phyloP scores from a whole-genome alignment of 1,284 basidiomycete genomes.

The Trametes hirsuta region DNA sequence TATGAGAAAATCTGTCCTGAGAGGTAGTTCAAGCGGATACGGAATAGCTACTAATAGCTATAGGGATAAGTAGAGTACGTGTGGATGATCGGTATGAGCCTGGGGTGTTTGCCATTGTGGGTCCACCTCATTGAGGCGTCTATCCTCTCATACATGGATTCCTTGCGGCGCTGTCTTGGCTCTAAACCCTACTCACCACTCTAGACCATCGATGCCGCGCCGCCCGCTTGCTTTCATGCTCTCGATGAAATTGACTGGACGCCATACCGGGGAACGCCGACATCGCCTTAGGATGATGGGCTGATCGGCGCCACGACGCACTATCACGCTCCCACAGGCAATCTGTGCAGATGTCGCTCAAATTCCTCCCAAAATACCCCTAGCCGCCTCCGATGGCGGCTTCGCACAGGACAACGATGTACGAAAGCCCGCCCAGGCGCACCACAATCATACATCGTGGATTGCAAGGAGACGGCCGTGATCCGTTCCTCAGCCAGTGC shows the following conservation, averaged over 20 bases:
- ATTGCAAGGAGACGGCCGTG: slow-evolving; percentile 13
- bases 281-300: slow-evolving; percentile 10
- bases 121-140: slow-evolving; percentile 6
- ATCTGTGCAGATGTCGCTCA: background rate
- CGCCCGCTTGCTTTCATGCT: background rate
- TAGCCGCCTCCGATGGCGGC: background rate
- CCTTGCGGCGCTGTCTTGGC: too few species aligned
- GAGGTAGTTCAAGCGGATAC: too few species aligned
- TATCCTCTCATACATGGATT: background rate
- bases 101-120: slow-evolving; percentile 15
- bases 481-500: slow-evolving; percentile 12
- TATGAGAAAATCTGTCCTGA: background rate
- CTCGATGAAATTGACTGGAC: background rate
- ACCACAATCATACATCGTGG: slow-evolving; percentile 1
- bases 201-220: too few species aligned
- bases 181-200: too few species aligned
- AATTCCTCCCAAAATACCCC: background rate
- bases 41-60: too few species aligned
- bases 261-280: background rate
- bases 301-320: slow-evolving; percentile 1
- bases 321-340: background rate
- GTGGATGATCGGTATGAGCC: background rate
- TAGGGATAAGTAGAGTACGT: too few species aligned
- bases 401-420: background rate
- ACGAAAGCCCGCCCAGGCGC: background rate